Evolutionary conservation across 305 asterid species (phyloP), one percentile per base, ranked within the genome.

Genomic region (Fraxinus nigra): DNA sequence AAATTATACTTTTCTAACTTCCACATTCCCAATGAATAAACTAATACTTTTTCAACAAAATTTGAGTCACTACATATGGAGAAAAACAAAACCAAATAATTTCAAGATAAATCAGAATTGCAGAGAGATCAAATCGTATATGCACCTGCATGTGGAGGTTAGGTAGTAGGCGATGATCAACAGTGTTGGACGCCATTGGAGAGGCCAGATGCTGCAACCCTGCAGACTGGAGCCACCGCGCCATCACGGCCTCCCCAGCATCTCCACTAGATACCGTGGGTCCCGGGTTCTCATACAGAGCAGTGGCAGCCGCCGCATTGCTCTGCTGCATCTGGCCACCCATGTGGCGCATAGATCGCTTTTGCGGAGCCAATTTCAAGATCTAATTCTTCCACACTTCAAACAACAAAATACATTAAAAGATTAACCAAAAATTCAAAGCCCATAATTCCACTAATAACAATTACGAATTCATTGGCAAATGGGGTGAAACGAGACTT

Each of bases 251-350:
- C 34, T 93, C 98, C 76, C 98, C 97, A 65, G 98, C 97, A 81
- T 89, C 96, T 82, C 94, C 96, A 46, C 92, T 89, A 72, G 97
- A 86, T 82, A 87, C 92, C 75, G 92, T 97, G 54, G 93, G 91
- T 61, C 91, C 97, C 2, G 90, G 97, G 87, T 92, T 94, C 89
- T 96, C 99, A 74, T 93, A 94, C 88, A 96, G 93, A 79, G 97
- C 93, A 89, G 99, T 88, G 83, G 97, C 97, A 46, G 94, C 94
- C 13, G 94, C 94, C 78, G 93, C 92, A 85, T 90, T 89, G 91
- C 97, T 91, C 97, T 90, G 98, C 92, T 96, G 98, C 97, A 92
- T 91, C 95, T 94, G 98, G 95, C 99, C 99, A 92, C 98, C 98
- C 90, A 90, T 90, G 97, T 92, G 98, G 94, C 97, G 94, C 98